Conservation (phyloP, 352 stramenopile species). For the Globisporangium cylindrosporum region DNA sequence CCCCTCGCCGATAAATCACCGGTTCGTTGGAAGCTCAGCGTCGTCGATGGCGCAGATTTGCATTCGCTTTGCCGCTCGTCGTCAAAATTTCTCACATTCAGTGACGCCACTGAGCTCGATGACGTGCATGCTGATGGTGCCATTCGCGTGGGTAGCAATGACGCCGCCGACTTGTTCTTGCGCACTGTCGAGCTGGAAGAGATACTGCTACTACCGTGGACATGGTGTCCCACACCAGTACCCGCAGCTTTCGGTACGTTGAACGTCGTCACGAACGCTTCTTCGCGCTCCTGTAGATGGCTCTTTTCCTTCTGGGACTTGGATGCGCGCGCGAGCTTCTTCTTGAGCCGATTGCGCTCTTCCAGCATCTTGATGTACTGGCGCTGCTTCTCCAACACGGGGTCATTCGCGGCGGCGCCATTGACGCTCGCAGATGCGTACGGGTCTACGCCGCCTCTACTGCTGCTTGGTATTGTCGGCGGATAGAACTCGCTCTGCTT, state of each 20-base stretch:
- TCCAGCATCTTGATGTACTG: conserved; percentile 86
- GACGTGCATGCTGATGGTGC: background rate
- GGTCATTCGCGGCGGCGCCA: conserved; percentile 23
- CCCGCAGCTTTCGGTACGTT: conserved; percentile 40
- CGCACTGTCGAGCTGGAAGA: conserved; percentile 16
- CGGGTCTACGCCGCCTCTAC: background rate
- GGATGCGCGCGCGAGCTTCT: conserved; percentile 61
- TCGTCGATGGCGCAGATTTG: conserved; percentile 44
- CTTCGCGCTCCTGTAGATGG: conserved; percentile 55
- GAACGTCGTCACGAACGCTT: conserved; percentile 78
- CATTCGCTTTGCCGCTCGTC: conserved; percentile 23
- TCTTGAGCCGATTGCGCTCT: conserved; percentile 79
- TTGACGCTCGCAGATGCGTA: background rate
- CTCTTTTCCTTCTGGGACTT: conserved; percentile 54
- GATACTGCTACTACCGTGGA: background rate
- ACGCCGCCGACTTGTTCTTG: conserved; percentile 45
- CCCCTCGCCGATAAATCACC: conserved; percentile 10
- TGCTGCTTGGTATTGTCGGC: background rate
- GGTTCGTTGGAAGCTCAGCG: conserved; percentile 24
- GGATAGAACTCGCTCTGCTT: conserved; percentile 36
- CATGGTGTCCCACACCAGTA: background rate
- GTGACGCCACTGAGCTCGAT: conserved; percentile 1
- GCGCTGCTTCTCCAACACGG: conserved; percentile 69
- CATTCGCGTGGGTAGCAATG: conserved; percentile 39
- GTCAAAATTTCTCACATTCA: conserved; percentile 8